phyloP scores from a whole-genome alignment of 768 basidiomycete species.

The Wakefieldia striispora region DNA sequence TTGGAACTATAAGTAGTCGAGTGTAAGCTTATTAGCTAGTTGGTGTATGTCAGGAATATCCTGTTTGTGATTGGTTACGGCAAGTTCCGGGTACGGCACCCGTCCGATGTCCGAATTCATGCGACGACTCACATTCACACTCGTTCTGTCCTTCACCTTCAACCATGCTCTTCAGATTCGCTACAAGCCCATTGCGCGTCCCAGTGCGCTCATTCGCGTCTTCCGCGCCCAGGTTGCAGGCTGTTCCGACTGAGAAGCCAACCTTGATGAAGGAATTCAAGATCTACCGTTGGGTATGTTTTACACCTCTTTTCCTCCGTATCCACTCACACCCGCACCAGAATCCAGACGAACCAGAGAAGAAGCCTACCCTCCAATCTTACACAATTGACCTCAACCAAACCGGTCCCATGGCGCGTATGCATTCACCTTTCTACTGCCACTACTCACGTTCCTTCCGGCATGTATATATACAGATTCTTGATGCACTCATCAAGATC shows the following conservation, averaged over 20 bases:
- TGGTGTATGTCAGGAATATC: background rate
- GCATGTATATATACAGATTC: slow-evolving; percentile 43
- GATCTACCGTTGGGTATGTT: slow-evolving; percentile 92
- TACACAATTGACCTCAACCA: slow-evolving; percentile 92
- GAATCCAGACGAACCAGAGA: slow-evolving; percentile 94
- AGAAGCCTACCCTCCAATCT: slow-evolving; percentile 87
- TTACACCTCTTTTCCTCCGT: background rate
- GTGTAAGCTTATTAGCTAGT: too few species aligned
- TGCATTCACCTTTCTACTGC: background rate
- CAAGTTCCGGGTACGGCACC: slow-evolving; percentile 9
- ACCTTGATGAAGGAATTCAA: slow-evolving; percentile 90
- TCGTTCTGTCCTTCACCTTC: background rate
- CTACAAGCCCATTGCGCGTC: slow-evolving; percentile 6
- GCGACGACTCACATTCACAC: slow-evolving; percentile 3
- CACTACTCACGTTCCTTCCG: background rate
- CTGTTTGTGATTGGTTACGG: slow-evolving; percentile 24
- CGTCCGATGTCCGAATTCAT: slow-evolving; percentile 16
- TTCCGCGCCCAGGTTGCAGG: slow-evolving; percentile 24
- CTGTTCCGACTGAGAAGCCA: slow-evolving; percentile 62
- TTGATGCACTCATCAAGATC: slow-evolving; percentile 96
- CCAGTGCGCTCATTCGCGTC: slow-evolving; percentile 33
- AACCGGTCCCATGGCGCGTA: slow-evolving; percentile 87
- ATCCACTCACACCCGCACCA: slow-evolving; percentile 18
- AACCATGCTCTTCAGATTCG: slow-evolving; percentile 14
- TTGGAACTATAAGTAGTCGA: too few species aligned